A percentile compares a stretch with the other conserved stretches of the same genome.
phyloP scores from a whole-genome alignment of 2,329 filamentous ascomycete species.

The Exserohilum rostratum region DNA sequence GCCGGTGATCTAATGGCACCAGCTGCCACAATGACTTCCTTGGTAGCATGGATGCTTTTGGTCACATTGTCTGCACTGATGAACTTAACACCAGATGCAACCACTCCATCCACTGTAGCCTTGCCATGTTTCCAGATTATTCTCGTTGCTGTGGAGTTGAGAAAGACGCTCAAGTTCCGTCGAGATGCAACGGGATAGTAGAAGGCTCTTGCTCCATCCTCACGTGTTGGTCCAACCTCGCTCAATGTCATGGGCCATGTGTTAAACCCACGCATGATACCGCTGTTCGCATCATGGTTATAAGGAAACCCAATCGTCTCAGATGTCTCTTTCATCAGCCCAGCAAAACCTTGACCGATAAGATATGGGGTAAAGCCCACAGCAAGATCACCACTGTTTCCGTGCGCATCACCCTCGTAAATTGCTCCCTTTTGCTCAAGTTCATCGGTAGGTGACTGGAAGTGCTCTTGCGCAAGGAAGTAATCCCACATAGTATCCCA shows the following conservation, averaged over 20 bases:
- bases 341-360: slow-evolving; percentile 29
- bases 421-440: slow-evolving; percentile 30
- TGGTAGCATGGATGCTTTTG: slow-evolving; percentile 21
- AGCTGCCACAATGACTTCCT: slow-evolving; percentile 46
- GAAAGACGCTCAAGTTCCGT: slow-evolving; percentile 52
- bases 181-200: slow-evolving; percentile 52
- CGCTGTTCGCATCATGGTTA: slow-evolving; percentile 53
- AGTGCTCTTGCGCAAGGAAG: slow-evolving; percentile 35
- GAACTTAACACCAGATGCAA: slow-evolving; percentile 35
- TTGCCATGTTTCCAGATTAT: slow-evolving; percentile 45
- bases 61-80: slow-evolving; percentile 24
- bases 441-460: slow-evolving; percentile 26
- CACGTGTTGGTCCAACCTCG: slow-evolving; percentile 45
- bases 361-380: slow-evolving; percentile 39
- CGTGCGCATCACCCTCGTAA: slow-evolving; percentile 30
- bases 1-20: slow-evolving; percentile 44
- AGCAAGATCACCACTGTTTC: slow-evolving; percentile 30
- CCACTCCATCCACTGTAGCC: slow-evolving; percentile 1
- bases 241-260: slow-evolving; percentile 53
- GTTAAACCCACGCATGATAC: slow-evolving; percentile 53
- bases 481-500: slow-evolving; percentile 40
- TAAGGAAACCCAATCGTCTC: slow-evolving; percentile 43
- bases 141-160: slow-evolving; percentile 51
- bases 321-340: slow-evolving; percentile 48
- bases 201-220: slow-evolving; percentile 57